A percentile compares a stretch with the other conserved stretches of the same genome.
These are phyloP conservation scores for Lecanicillium sp. DNA, from an alignment of 2,329 filamentous ascomycete genomes.

Conservation along the genomic window DNA sequence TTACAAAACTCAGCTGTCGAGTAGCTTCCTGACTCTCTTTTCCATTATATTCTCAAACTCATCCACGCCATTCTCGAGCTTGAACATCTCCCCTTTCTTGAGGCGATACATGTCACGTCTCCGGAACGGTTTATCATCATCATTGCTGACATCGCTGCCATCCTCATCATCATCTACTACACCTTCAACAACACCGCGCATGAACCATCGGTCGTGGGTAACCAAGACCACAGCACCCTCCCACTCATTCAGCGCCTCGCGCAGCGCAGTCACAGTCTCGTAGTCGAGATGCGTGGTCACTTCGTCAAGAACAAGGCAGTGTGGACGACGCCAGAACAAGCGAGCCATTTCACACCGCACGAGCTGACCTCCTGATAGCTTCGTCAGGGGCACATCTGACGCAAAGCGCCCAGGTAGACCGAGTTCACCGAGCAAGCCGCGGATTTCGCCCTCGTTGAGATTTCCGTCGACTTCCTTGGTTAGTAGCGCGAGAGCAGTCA, in stretches of 20 bases:
- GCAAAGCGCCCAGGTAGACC: slow-evolving; percentile 63
- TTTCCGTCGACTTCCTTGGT: slow-evolving; percentile 41
- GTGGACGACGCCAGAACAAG: slow-evolving; percentile 59
- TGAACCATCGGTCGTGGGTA: slow-evolving; percentile 76
- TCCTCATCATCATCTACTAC: slow-evolving; percentile 32
- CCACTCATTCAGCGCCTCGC: slow-evolving; percentile 58
- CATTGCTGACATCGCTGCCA: slow-evolving; percentile 25
- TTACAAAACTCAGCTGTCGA: slow-evolving; percentile 13
- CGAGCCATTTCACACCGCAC: slow-evolving; percentile 57
- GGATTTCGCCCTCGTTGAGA: slow-evolving; percentile 58
- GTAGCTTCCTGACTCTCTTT: slow-evolving; percentile 43
- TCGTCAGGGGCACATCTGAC: slow-evolving; percentile 63
- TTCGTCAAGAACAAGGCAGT: slow-evolving; percentile 70
- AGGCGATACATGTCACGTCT: slow-evolving; percentile 53
- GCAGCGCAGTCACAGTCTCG: slow-evolving; percentile 66
- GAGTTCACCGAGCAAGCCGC: slow-evolving; percentile 58
- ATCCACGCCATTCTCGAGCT: slow-evolving; percentile 51
- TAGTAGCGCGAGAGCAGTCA: slow-evolving; percentile 60
- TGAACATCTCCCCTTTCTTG: slow-evolving; percentile 45
- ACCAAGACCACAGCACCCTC: slow-evolving; percentile 69
- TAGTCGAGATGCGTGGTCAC: slow-evolving; percentile 81
- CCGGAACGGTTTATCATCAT: slow-evolving; percentile 34
- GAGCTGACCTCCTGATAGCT: slow-evolving; percentile 73
- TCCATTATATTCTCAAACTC: slow-evolving; percentile 58
- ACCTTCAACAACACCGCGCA: slow-evolving; percentile 65